Percentiles rank a stretch among this genome's conserved stretches.
Conservation (phyloP, 495 filamentous ascomycete species). For the Cryomyces antarcticus region DNA sequence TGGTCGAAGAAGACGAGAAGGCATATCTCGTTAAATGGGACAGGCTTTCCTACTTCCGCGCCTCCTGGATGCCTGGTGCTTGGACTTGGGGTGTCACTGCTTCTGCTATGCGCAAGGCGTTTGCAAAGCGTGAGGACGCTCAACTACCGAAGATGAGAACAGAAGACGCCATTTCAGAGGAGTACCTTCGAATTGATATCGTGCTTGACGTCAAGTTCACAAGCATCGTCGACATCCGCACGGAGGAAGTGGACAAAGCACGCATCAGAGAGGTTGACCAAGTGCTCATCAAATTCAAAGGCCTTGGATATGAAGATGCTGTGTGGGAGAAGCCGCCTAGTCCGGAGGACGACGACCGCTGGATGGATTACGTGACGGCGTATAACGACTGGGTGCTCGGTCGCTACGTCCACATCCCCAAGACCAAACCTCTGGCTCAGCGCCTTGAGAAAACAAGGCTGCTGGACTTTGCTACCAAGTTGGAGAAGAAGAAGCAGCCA, state of each 20-base stretch:
- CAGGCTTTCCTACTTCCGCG: conserved; percentile 53
- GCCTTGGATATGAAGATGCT: conserved; percentile 78
- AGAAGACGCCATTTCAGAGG: conserved; percentile 66
- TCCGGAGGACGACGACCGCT: conserved; percentile 42
- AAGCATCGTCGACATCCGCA: conserved; percentile 28
- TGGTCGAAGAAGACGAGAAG: conserved; percentile 45
- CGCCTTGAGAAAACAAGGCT: conserved; percentile 40
- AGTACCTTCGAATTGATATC: conserved; percentile 71
- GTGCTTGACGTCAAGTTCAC: conserved; percentile 59
- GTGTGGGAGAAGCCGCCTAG: conserved; percentile 75
- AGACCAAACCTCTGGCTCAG: conserved; percentile 29
- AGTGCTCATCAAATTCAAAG: conserved; percentile 78
- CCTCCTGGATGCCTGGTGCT: conserved; percentile 64
- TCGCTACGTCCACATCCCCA: conserved; percentile 41
- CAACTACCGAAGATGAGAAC: conserved; percentile 44
- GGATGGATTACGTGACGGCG: conserved; percentile 61
- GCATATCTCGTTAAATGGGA: conserved; percentile 90
- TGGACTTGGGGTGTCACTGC: conserved; percentile 72
- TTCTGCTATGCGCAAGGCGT: conserved; percentile 45
- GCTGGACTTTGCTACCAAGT: conserved; percentile 39
- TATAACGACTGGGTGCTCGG: conserved; percentile 71
- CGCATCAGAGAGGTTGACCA: conserved; percentile 45
- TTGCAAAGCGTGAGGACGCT: conserved; percentile 44
- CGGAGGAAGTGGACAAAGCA: conserved; percentile 38
- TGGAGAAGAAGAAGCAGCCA: conserved; percentile 57